These are phyloP conservation scores for Oxytropis ochrocephala DNA, from an alignment of 306 rosid genomes.

Conservation along the genomic window DNA sequence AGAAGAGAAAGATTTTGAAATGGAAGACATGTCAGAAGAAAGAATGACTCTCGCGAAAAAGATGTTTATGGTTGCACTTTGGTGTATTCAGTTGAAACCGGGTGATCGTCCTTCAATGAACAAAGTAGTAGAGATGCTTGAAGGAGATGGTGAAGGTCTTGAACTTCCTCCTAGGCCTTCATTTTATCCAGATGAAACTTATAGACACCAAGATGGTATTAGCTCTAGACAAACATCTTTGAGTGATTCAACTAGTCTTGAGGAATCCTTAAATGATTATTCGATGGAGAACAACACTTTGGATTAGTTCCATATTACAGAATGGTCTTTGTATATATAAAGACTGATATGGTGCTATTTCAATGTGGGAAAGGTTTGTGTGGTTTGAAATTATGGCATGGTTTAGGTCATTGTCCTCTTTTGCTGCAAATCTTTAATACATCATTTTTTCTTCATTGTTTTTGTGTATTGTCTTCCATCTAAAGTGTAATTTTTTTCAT, in stretches of 20 bases:
- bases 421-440: not conserved
- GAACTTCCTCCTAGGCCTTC: slow-evolving; percentile 3
- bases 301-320: not conserved
- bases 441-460: not conserved
- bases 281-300: not conserved
- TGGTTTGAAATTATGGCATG: not conserved
- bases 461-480: not conserved
- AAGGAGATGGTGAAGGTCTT: not conserved
- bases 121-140: not conserved
- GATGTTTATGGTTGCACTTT: not conserved
- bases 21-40: not conserved
- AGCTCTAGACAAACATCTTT: not conserved
- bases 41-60: not conserved
- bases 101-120: not conserved
- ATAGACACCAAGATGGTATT: not conserved
- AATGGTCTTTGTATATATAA: not conserved
- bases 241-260: not conserved
- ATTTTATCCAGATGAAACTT: not conserved
- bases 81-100: slow-evolving; percentile 5
- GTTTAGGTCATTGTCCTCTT: not conserved
- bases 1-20: not conserved
- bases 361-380: not conserved
- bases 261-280: not conserved
- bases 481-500: not conserved
- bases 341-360: not conserved